Evolutionary conservation across 75 land plant species (phyloP).

Genomic region (Isoetes taiwanensis): DNA sequence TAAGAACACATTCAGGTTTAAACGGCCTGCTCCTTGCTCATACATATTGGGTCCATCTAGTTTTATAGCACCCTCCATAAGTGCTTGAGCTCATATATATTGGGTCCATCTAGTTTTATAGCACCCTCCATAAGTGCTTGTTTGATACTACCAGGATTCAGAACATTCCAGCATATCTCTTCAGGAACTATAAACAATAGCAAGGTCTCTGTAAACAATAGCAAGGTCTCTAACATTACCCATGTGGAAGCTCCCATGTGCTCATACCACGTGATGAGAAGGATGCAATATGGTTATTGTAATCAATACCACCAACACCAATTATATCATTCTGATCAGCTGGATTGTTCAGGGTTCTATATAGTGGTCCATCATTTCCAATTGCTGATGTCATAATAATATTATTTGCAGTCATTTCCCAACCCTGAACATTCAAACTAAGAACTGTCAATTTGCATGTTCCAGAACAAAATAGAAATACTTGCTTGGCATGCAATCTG

Average conservation of each 20-base stretch:
- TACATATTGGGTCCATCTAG: slow-evolving; percentile 90
- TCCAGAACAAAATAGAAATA: too few relatives aligned
- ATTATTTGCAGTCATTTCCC: slow-evolving; percentile 98
- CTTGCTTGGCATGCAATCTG: too few relatives aligned
- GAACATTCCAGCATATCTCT: slow-evolving; percentile 38
- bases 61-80: slow-evolving; percentile 87
- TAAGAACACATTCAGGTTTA: slow-evolving; percentile 69
- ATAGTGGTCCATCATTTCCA: slow-evolving; percentile 98
- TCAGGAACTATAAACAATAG: slow-evolving; percentile 78
- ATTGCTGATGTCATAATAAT: slow-evolving; percentile 98
- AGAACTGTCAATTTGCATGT: too few relatives aligned
- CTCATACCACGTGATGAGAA: slow-evolving; percentile 99
- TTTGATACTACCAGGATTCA: slow-evolving; percentile 99
- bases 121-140: too few relatives aligned
- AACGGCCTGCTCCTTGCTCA: slow-evolving; percentile 97
- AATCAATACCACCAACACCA: slow-evolving; percentile 99
- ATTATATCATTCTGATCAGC: slow-evolving; percentile 99
- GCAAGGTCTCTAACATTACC: too few relatives aligned
- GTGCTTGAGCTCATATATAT: too few relatives aligned
- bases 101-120: too few relatives aligned
- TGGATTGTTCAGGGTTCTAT: slow-evolving; percentile 95
- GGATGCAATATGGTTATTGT: slow-evolving; percentile 86
- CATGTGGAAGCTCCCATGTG: slow-evolving; percentile 99
- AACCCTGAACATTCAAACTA: slow-evolving; percentile 74
- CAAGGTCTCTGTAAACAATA: too few relatives aligned